A percentile compares a stretch with the other conserved stretches of the same genome.
Conservation (phyloP, 1,139 yeast species). For the Hemisphaericaspora lyxosophila region DNA sequence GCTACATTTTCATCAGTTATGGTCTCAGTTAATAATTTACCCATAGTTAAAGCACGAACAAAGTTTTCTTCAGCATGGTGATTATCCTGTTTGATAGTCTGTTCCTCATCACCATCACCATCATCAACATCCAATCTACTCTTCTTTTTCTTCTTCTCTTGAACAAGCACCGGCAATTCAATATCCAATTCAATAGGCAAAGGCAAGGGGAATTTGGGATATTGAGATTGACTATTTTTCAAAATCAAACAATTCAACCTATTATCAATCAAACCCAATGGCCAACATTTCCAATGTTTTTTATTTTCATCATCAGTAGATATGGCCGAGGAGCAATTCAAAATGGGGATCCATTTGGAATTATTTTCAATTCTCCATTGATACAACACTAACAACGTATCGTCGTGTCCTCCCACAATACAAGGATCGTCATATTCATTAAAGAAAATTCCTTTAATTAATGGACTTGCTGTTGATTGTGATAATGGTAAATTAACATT, state of each 20-base stretch:
- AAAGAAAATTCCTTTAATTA: constrained; percentile 72
- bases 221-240: constrained; percentile 47
- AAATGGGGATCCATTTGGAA: constrained; percentile 85
- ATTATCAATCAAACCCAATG: constrained; percentile 72
- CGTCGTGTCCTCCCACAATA: constrained; percentile 68
- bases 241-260: constrained; percentile 72
- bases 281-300: constrained; percentile 74
- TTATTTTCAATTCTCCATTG: constrained; percentile 79
- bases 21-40: constrained; percentile 49
- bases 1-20: constrained; percentile 32
- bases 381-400: constrained; percentile 64
- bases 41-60: constrained; percentile 48
- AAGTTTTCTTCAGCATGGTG: constrained; percentile 45
- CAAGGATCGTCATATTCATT: constrained; percentile 89
- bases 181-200: constrained; percentile 77
- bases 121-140: constrained; percentile 8
- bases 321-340: constrained; percentile 62
- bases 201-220: constrained; percentile 75
- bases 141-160: constrained; percentile 11
- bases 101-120: constrained; percentile 23
- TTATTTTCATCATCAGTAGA: constrained; percentile 47
- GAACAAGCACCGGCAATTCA: constrained; percentile 54
- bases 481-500: constrained; percentile 39
- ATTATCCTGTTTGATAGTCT: constrained; percentile 25
- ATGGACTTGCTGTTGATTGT: constrained; percentile 18